Base-by-base conservation (phyloP, 495 filamentous ascomycete genomes). In the Sphaerosporella brunnea region DNA sequence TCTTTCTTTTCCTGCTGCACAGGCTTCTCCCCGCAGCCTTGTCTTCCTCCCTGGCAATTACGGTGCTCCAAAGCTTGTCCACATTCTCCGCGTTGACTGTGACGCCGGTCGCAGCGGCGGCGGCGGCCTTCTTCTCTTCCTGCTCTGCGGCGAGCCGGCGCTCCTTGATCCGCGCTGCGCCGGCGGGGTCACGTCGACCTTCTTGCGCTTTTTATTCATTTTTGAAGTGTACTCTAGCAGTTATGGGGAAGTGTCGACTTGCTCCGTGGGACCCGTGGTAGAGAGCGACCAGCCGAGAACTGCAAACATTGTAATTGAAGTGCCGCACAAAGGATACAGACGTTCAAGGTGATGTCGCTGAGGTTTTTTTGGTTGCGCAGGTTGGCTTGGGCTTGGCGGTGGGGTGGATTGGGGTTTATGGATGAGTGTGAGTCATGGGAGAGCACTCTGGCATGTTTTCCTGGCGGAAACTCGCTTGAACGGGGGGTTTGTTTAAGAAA, bases 281-380 rank as follows among this genome's bases (percentile, higher is more conserved):
- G 82, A 71, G 21, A 95, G 68, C 18, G 81, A 80, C 82, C 86
- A 93, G 51, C 88, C 90, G 52, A 81, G 81, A 44, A 95, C 87
- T 3, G 86, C 76, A 62, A 97, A 97, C 90, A 97, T 95, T 52
- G 30, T 65, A n/a, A n/a, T n/a, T n/a, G n/a, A n/a, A n/a, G n/a
- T n/a, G n/a, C n/a, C n/a, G n/a, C n/a, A n/a, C n/a, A n/a, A n/a
- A n/a, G n/a, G 8, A 9, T 7, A 9, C 4, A 15, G 35, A 37
- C 4, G 7, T 37, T 9, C 28, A 32, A 13, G 13, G 28, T 32
- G 28, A 32, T 32, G 28, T n/a, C n/a, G n/a, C n/a, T n/a, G n/a
- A n/a, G n/a, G n/a, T n/a, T n/a, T n/a, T n/a, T n/a, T n/a, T n/a
- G n/a, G n/a, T n/a, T n/a, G n/a, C n/a, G n/a, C n/a, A n/a, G n/a